These are phyloP conservation scores for Aaosphaeria pasadenensis DNA, from an alignment of 2,329 filamentous ascomycete species.

Conservation along the genomic window DNA sequence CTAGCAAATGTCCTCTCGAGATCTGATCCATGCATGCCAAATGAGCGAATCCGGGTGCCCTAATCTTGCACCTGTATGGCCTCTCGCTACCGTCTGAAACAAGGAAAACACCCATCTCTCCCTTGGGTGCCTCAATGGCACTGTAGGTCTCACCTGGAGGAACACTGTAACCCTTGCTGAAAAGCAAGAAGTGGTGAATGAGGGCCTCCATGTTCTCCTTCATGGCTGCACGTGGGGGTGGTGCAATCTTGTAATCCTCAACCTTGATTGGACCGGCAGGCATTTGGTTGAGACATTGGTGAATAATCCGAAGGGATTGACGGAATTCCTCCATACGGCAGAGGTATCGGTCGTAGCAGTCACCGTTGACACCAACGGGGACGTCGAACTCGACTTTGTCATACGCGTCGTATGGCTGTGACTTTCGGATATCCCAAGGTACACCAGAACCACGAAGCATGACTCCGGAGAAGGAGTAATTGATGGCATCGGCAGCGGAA, in stretches of 20 bases:
- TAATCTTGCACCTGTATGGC: conserved; percentile 96
- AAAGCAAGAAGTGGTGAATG: conserved; percentile 98
- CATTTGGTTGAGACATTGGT: conserved; percentile 99
- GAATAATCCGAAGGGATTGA: conserved; percentile 95
- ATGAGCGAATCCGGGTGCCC: conserved; percentile 95
- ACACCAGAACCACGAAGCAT: conserved; percentile 97
- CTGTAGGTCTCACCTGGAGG: conserved; percentile 98
- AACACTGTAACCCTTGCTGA: conserved; percentile 97
- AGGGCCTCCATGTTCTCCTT: conserved; percentile 99
- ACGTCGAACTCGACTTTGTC: conserved; percentile 98
- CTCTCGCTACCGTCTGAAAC: conserved; percentile 95
- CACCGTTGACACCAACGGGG: conserved; percentile 91
- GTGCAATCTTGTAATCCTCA: conserved; percentile 98
- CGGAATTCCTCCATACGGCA: conserved; percentile 99
- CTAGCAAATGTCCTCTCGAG: conserved; percentile 85
- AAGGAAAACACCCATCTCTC: conserved; percentile 97
- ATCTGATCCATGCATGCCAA: conserved; percentile 92
- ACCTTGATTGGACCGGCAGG: conserved; percentile 89
- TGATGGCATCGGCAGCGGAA: conserved; percentile 87
- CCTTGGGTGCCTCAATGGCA: conserved; percentile 98
- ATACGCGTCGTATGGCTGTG: conserved; percentile 95
- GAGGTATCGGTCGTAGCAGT: conserved; percentile 98
- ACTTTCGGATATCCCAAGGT: conserved; percentile 95
- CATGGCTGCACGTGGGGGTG: conserved; percentile 95
- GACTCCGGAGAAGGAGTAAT: conserved; percentile 93